Percentiles rank a stretch among this genome's conserved stretches.
Evolutionary conservation across 139 green algal genomes (phyloP).

Genomic region (Auxenochlorella pyrenoidosa): DNA sequence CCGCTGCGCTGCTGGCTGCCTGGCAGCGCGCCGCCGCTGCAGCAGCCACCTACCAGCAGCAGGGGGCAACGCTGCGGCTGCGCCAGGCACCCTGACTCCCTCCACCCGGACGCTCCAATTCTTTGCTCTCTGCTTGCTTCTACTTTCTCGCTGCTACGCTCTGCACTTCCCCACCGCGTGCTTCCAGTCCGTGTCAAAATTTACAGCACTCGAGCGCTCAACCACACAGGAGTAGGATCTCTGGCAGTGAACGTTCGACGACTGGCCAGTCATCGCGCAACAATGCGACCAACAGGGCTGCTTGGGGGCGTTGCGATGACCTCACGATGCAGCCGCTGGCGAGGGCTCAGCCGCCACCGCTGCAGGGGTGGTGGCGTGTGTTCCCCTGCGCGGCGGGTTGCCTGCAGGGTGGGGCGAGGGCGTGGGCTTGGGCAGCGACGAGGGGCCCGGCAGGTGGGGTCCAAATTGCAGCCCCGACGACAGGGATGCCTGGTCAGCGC

Average conservation of each 20-base stretch:
- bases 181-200: neutral
- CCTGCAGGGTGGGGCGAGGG: neutral
- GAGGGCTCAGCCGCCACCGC: neutral
- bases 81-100: neutral
- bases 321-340: neutral
- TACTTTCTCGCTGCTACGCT: neutral
- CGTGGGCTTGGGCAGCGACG: too few species aligned
- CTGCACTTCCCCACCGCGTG: neutral
- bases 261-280: neutral
- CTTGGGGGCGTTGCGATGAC: neutral
- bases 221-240: neutral
- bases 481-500: too few species aligned
- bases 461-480: too few species aligned
- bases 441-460: too few species aligned
- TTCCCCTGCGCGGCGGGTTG: constrained; percentile 21
- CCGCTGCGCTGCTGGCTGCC: neutral
- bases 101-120: neutral
- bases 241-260: neutral
- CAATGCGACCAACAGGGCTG: neutral
- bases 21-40: neutral
- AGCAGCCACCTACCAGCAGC: neutral
- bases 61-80: neutral
- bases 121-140: neutral
- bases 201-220: neutral
- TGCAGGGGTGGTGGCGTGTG: neutral